phyloP scores from a whole-genome alignment of 306 rosid genomes.

The Cucumis cinereus region DNA sequence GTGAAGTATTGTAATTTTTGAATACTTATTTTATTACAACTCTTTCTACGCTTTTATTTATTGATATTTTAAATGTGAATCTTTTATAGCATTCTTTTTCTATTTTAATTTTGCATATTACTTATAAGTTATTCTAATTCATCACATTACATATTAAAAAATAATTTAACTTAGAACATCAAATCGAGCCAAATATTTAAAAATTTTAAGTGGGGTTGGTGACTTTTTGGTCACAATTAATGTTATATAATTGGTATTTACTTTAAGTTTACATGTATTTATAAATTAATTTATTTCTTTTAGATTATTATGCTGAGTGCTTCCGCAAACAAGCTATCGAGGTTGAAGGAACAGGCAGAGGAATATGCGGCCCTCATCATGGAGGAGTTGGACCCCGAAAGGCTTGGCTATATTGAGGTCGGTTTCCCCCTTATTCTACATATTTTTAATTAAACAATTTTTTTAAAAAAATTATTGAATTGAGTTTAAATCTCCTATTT shows the following conservation, averaged over 20 bases:
- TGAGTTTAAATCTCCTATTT: background rate
- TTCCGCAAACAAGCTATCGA: conserved; percentile 82
- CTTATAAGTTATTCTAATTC: background rate
- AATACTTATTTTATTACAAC: background rate
- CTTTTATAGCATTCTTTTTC: background rate
- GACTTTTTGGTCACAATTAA: conserved; percentile 31
- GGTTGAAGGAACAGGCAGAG: conserved; percentile 98
- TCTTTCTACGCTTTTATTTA: conserved; percentile 23
- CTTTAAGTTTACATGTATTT: background rate
- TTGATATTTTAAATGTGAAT: background rate
- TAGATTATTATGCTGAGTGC: conserved; percentile 96
- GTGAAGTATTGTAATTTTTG: background rate
- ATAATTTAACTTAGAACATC: background rate
- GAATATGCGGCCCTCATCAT: conserved; percentile 96
- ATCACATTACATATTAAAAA: background rate
- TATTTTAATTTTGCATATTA: background rate
- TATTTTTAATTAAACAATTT: too few species aligned
- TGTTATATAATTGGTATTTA: background rate
- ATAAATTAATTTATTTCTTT: background rate
- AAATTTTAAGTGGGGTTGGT: conserved; percentile 52
- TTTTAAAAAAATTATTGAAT: too few species aligned
- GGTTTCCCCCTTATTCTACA: background rate
- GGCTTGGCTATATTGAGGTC: conserved; percentile 95
- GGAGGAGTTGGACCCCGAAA: conserved; percentile 97
- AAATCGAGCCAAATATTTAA: background rate